A percentile compares a stretch with the other conserved stretches of the same genome.
Evolutionary conservation across 352 stramenopile genomes (phyloP).

Genomic region (Globisporangium radiosum): DNA sequence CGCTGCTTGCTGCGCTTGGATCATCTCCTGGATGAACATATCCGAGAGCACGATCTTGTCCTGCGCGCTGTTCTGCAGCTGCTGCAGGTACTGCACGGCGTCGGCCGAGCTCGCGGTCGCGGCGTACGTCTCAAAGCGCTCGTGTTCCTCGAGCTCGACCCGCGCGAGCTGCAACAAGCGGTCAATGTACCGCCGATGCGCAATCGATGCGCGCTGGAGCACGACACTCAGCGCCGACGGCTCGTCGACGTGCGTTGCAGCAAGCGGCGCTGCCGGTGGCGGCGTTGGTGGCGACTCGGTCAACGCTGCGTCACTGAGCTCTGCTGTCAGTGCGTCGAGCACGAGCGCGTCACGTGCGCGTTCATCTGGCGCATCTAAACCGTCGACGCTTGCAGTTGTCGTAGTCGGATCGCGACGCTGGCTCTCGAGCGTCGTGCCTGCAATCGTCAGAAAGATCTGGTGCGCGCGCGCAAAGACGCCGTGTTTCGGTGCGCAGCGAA

Average conservation of each 20-base stretch:
- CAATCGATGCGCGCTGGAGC: constrained; percentile 44
- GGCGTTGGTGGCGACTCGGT: constrained; percentile 13
- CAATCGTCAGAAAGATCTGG: constrained; percentile 66
- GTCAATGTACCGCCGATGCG: constrained; percentile 70
- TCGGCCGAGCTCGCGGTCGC: constrained; percentile 74
- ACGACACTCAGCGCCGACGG: constrained; percentile 60
- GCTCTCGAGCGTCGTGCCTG: neutral
- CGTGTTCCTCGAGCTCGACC: constrained; percentile 65
- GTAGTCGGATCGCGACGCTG: constrained; percentile 4
- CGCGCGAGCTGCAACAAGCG: constrained; percentile 58
- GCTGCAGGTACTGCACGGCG: constrained; percentile 79
- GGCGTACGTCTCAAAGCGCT: constrained; percentile 70
- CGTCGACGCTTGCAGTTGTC: neutral
- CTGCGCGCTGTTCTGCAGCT: constrained; percentile 80
- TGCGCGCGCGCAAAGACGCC: constrained; percentile 73
- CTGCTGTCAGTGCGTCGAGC: constrained; percentile 18
- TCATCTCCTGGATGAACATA: constrained; percentile 82
- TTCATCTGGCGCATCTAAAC: constrained; percentile 18
- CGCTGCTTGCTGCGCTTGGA: constrained; percentile 69
- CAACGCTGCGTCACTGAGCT: constrained; percentile 13
- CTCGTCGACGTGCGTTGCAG: constrained; percentile 26
- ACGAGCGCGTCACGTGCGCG: constrained; percentile 16
- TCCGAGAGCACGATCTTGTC: constrained; percentile 86
- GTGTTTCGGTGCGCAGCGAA: constrained; percentile 70
- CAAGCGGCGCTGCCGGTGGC: constrained; percentile 16